Evolutionary conservation across 225 moss, liverwort and hornwort species (phyloP).

Genomic region (Marchantia polymorpha): DNA sequence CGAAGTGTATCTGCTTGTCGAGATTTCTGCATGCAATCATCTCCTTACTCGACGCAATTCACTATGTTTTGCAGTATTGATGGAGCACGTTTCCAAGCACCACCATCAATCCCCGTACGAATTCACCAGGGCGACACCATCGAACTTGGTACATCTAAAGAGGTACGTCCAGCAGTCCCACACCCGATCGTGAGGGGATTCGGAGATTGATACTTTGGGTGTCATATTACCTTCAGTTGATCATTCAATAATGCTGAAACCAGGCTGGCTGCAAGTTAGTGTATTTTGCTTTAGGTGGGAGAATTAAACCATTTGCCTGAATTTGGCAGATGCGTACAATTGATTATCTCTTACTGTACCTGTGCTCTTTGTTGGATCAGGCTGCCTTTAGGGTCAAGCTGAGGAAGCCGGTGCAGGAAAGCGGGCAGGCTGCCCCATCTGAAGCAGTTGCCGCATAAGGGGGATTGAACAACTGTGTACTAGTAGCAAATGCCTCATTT

Average conservation of each 20-base stretch:
- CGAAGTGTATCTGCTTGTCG: not conserved
- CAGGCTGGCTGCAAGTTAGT: too few species aligned
- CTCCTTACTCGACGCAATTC: not conserved
- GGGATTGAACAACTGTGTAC: not conserved
- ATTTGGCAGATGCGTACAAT: too few species aligned
- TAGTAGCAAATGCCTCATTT: not conserved
- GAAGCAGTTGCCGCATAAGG: not conserved
- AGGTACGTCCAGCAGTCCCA: constrained; percentile 30
- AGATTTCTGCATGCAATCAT: not conserved
- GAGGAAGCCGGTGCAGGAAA: constrained; percentile 19
- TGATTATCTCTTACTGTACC: too few species aligned
- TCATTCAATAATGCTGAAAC: not conserved
- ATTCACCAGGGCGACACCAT: constrained; percentile 72
- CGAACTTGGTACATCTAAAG: constrained; percentile 63
- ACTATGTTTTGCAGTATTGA: constrained; percentile 38
- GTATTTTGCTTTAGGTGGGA: not conserved
- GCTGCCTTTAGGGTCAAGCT: constrained; percentile 41
- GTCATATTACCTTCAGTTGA: not conserved
- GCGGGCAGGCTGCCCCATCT: not conserved
- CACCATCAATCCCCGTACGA: constrained; percentile 59
- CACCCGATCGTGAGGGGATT: too few species aligned
- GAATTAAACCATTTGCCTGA: not conserved
- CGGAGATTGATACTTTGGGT: not conserved
- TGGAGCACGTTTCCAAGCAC: constrained; percentile 60
- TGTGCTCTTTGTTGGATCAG: constrained; percentile 17